Evolutionary conservation across 2,329 filamentous ascomycete species (phyloP).

Genomic region (Metarhizium sp.): DNA sequence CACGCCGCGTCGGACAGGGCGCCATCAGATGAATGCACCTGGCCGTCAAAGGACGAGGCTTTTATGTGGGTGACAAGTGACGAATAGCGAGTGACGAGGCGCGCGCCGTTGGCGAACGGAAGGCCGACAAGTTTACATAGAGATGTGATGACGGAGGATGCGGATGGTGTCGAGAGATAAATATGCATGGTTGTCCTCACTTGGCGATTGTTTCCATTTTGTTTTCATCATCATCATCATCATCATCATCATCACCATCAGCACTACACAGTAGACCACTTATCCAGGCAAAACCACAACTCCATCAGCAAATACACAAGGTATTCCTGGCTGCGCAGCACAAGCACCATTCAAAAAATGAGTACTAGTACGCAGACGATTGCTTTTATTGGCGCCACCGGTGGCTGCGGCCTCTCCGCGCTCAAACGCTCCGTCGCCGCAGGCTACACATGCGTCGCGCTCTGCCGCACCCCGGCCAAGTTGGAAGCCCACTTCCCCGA

Average conservation of each 20-base stretch:
- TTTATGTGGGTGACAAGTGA: no score
- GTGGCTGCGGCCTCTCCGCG: conserved; percentile 28
- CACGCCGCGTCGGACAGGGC: not conserved
- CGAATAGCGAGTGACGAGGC: no score
- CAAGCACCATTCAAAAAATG: conserved; percentile 2
- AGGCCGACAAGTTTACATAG: not conserved
- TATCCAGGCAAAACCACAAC: no score
- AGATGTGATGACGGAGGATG: not conserved
- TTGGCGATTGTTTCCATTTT: not conserved
- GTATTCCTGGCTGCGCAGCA: not conserved
- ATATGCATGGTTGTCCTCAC: not conserved
- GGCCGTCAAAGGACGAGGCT: no score
- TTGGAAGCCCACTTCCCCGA: conserved; percentile 22
- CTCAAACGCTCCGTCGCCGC: conserved; percentile 26
- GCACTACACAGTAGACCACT: not conserved
- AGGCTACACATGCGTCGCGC: conserved; percentile 29
- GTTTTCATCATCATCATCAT: not conserved
- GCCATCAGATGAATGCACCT: not conserved
- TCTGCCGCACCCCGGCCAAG: conserved; percentile 32
- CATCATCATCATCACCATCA: not conserved
- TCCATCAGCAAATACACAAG: no score
- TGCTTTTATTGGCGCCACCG: conserved; percentile 32
- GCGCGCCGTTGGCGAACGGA: not conserved
- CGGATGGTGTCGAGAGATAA: not conserved
- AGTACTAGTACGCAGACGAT: conserved; percentile 12